Conservation (phyloP, 116 monocot genomes). For the Phalaenopsis hybrid region DNA sequence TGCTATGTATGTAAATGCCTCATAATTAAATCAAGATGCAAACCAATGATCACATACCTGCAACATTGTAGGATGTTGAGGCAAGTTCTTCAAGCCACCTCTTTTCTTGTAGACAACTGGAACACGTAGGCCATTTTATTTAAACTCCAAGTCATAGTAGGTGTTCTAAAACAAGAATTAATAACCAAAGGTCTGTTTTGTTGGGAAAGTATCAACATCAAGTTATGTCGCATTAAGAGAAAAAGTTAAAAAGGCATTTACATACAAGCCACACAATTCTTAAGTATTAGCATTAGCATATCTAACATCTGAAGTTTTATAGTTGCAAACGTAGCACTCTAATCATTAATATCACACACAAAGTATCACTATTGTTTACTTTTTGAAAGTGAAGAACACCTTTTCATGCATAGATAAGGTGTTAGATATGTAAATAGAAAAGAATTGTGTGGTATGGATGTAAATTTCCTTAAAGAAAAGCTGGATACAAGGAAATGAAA, state of each 20-base stretch:
- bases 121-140: neutral
- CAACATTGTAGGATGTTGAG: neutral
- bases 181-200: neutral
- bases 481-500: too few species aligned
- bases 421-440: too few species aligned
- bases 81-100: neutral
- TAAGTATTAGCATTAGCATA: too few species aligned
- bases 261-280: too few species aligned
- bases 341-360: too few species aligned
- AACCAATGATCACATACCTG: neutral
- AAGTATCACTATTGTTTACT: too few species aligned
- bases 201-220: neutral
- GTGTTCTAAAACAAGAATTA: neutral
- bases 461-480: neutral
- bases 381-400: too few species aligned
- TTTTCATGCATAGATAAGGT: too few species aligned
- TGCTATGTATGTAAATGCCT: too few species aligned
- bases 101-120: conserved; percentile 1
- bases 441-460: too few species aligned
- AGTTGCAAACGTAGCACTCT: too few species aligned
- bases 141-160: neutral
- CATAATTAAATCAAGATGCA: neutral
- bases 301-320: too few species aligned
- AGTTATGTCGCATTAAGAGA: neutral
- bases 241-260: neutral